Base-by-base conservation (phyloP, 1,284 basidiomycete species). In the Trichosporon faecale region DNA sequence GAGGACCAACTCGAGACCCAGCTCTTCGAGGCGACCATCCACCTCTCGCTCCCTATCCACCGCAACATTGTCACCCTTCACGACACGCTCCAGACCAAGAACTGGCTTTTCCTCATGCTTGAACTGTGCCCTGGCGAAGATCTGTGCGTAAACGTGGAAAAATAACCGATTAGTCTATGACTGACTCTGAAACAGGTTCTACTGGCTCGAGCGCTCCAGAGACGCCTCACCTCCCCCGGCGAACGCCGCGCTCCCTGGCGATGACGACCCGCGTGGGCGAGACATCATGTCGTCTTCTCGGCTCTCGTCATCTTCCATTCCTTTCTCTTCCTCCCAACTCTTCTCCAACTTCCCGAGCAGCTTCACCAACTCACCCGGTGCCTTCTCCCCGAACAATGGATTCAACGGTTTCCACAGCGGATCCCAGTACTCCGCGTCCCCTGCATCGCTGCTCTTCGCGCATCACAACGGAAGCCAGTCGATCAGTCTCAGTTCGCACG, bases 51-150 rank as follows among this genome's bases (percentile, higher is more conserved):
- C 57, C 92, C 91, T 35, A 85, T 90, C 12, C 96, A 99, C 81
- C 88, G 91, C 61, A 97, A 98, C 85, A 96, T 99, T 76, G 96
- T 97, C 76, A 95, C 95, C 21, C 89, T 99, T 31, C 91, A 98
- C 83, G 90, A 93, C 76, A 95, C 95, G 3, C 88, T 91, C 74
- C 92, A 94, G 81, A 93, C 91, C 1, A 85, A 87, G 3, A 88
- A 90, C 66, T 93, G 90, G 89, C 86, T 94, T 0, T 89, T 94
- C 75, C 87, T 94, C 64, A 86, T 94, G 57, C 87, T 94, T 74
- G 92, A 99, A 85, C 95, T 92, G 79, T 97, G 98, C 75, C 95
- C 95, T 8, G 97, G 96, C 68, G 93, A 98, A 84, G 95, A 97
- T 82, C 73, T 84, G 78, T 83, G 65, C 78, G 81, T 78, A 12